Conservation (phyloP, 345 rosid species). For the Citrus inodora region DNA sequence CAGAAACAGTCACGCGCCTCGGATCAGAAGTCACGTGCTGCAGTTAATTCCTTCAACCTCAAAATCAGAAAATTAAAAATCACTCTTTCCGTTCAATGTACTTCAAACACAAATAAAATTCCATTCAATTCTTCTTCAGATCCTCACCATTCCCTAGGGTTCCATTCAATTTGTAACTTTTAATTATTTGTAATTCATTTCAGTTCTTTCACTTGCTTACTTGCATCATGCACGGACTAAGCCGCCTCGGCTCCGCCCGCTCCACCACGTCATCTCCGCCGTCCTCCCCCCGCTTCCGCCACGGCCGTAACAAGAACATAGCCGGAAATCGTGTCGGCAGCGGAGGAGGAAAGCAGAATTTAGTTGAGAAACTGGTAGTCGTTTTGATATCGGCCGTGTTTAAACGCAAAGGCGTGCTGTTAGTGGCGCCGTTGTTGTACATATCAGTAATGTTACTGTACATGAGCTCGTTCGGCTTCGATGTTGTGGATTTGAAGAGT, state of each 20-base stretch:
- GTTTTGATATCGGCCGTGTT: slow-evolving; percentile 61
- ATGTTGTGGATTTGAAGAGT: slow-evolving; percentile 55
- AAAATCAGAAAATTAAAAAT: neutral
- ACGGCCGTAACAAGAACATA: slow-evolving; percentile 36
- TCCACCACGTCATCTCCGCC: slow-evolving; percentile 63
- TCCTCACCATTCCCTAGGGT: neutral
- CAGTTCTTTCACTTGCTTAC: neutral
- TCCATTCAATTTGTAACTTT: neutral
- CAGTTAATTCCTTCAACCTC: neutral
- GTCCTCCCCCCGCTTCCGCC: slow-evolving; percentile 80
- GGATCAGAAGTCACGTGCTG: neutral
- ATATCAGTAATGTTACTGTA: slow-evolving; percentile 79
- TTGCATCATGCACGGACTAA: slow-evolving; percentile 63
- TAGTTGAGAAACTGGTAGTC: slow-evolving; percentile 50
- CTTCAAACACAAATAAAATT: neutral
- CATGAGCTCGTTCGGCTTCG: slow-evolving; percentile 84
- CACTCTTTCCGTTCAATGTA: neutral
- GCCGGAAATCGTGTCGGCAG: slow-evolving; percentile 16
- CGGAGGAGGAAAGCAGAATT: slow-evolving; percentile 39
- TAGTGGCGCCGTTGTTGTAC: slow-evolving; percentile 84
- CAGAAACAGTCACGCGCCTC: neutral
- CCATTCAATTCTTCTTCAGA: neutral
- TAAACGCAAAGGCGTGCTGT: slow-evolving; percentile 63
- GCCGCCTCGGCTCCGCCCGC: slow-evolving; percentile 73
- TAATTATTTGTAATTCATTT: too few species aligned